These are phyloP conservation scores for Geranium incanum DNA, from an alignment of 441 rosid genomes.

Conservation along the genomic window DNA sequence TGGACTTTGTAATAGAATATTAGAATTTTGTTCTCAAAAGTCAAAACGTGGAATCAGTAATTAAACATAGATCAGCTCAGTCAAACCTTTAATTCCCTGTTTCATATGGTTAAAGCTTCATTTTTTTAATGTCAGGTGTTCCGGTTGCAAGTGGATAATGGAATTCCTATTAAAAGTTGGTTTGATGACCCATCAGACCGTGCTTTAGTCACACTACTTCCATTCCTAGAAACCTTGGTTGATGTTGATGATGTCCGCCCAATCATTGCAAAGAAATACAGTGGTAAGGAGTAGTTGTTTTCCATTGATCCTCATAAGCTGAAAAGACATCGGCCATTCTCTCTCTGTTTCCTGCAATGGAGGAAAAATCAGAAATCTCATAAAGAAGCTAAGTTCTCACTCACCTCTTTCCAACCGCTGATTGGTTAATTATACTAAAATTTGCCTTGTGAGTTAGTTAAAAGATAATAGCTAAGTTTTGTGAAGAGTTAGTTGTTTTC, in stretches of 20 bases:
- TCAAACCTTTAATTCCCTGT: not conserved
- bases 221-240: slow-evolving; percentile 81
- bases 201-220: slow-evolving; percentile 67
- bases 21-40: not conserved
- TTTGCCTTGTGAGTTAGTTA: not conserved
- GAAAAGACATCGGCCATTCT: not conserved
- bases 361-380: slow-evolving; percentile 5
- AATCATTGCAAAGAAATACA: slow-evolving; percentile 60
- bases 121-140: slow-evolving; percentile 50
- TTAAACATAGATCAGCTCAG: not conserved
- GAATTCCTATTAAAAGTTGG: slow-evolving; percentile 96
- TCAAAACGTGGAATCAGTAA: not conserved
- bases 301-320: not conserved
- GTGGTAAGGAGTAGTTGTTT: slow-evolving; percentile 62
- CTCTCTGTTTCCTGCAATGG: not conserved
- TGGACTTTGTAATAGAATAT: not conserved
- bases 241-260: slow-evolving; percentile 90
- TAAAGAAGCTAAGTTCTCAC: slow-evolving; percentile 4
- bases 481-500: slow-evolving; percentile 6
- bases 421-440: slow-evolving; percentile 5
- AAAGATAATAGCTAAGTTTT: not conserved
- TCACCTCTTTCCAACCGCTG: slow-evolving; percentile 3
- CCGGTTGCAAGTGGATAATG: slow-evolving; percentile 96
- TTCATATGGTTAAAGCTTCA: not conserved
- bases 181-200: slow-evolving; percentile 73